Percentiles rank a stretch among this genome's conserved stretches.
phyloP scores from a whole-genome alignment of 148 eudicot genomes.

The Vaccinium corymbosum region DNA sequence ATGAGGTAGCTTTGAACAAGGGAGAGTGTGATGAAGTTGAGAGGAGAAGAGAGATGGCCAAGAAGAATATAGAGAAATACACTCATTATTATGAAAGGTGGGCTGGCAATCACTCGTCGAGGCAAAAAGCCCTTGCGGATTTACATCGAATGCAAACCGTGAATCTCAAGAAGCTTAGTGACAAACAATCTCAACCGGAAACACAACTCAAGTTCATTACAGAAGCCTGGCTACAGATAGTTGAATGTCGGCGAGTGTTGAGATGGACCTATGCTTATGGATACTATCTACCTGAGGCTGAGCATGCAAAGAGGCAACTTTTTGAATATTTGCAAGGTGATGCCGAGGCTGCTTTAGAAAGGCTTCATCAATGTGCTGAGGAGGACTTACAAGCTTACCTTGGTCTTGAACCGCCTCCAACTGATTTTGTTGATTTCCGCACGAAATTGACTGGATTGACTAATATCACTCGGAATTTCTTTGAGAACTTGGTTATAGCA shows the following conservation, averaged over 20 bases:
- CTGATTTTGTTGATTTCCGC: slow-evolving; percentile 19
- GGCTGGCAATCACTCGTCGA: slow-evolving; percentile 48
- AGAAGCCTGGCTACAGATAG: slow-evolving; percentile 78
- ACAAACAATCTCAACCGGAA: slow-evolving; percentile 57
- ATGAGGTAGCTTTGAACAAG: slow-evolving; percentile 52
- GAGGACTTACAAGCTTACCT: slow-evolving; percentile 19
- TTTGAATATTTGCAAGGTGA: slow-evolving; percentile 57
- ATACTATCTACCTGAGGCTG: slow-evolving; percentile 36
- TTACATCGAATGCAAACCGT: slow-evolving; percentile 55
- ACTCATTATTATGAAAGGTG: slow-evolving; percentile 55
- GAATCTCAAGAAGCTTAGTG: slow-evolving; percentile 58
- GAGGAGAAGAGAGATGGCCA: slow-evolving; percentile 46
- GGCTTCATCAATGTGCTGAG: background rate
- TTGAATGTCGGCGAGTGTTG: slow-evolving; percentile 46
- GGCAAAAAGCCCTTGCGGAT: slow-evolving; percentile 40
- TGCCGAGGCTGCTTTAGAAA: slow-evolving; percentile 26
- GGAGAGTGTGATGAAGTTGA: slow-evolving; percentile 43
- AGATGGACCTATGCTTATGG: slow-evolving; percentile 59
- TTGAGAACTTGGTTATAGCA: slow-evolving; percentile 77
- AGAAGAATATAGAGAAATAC: slow-evolving; percentile 42
- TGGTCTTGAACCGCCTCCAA: background rate
- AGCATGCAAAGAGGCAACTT: slow-evolving; percentile 31
- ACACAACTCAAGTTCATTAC: slow-evolving; percentile 68
- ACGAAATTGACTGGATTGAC: slow-evolving; percentile 30
- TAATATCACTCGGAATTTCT: slow-evolving; percentile 63